Evolutionary conservation across 306 rosid genomes (phyloP).

Genomic region (Cercis canadensis): DNA sequence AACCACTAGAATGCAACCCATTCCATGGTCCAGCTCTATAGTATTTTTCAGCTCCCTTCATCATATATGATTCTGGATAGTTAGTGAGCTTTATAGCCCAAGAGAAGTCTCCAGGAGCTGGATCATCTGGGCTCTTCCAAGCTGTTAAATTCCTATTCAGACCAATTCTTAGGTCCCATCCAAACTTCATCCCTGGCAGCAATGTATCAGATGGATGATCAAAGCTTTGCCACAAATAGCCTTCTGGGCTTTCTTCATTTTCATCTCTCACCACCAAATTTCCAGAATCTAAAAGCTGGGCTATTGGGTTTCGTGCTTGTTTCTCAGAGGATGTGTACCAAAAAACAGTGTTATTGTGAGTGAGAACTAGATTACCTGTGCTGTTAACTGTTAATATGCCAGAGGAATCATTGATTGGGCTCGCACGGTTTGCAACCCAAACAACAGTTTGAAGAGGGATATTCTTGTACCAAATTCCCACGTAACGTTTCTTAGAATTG

Average conservation of each 20-base stretch:
- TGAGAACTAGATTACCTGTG: constrained; percentile 45
- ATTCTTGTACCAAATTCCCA: constrained; percentile 65
- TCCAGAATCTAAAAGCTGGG: constrained; percentile 42
- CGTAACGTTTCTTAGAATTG: constrained; percentile 44
- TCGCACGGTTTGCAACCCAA: constrained; percentile 70
- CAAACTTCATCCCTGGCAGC: constrained; percentile 59
- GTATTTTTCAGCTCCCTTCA: constrained; percentile 18
- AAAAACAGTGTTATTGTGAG: constrained; percentile 18
- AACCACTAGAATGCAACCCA: neutral
- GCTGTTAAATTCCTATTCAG: constrained; percentile 42
- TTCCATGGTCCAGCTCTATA: neutral
- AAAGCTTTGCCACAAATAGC: constrained; percentile 58
- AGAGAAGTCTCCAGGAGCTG: constrained; percentile 48
- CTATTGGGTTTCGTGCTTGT: constrained; percentile 34
- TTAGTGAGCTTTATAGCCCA: constrained; percentile 25
- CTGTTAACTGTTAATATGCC: constrained; percentile 35
- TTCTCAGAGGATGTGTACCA: constrained; percentile 35
- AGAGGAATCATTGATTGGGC: constrained; percentile 41
- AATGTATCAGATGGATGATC: constrained; percentile 65
- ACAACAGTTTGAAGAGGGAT: constrained; percentile 43
- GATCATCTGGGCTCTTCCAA: constrained; percentile 55
- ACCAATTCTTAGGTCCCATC: constrained; percentile 53
- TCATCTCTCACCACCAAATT: constrained; percentile 50
- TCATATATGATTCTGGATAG: constrained; percentile 31
- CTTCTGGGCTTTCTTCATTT: neutral